Evolutionary conservation across 106 monocot species (phyloP), one percentile per base, ranked within the genome.

Genomic region (Hemerocallis citrina): DNA sequence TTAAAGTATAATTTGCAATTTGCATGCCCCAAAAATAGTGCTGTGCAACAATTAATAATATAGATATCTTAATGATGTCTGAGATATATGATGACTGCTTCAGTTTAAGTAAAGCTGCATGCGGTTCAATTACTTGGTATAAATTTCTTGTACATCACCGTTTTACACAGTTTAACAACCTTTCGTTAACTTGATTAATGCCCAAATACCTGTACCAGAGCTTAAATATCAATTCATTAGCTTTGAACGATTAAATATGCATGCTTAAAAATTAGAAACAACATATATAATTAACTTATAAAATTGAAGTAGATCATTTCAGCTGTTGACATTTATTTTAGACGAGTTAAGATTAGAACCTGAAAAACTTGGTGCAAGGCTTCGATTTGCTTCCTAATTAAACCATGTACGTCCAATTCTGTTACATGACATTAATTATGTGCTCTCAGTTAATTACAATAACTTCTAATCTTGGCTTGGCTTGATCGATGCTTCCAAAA

Each of bases 321-420:
- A 66, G 59, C n/a, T n/a, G n/a, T 75, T 57, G 67, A 44, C 49
- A 68, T 78, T 76, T 60, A 70, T 78, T 46, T 85, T 82, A 66
- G 47, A 64, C 33, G 64, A 73, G 84, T 78, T 86, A 79, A 81
- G 87, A 81, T 92, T 87, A 73, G 77, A 92, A 92, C 92, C 92
- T 96, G 90, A 96, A 96, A 96, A 96, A 96, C 73, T 96, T 96
- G 75, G 83, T 96, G 90, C 95, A 96, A 64, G 95, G 95, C 90
- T 90, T 96, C 79, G 86, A 90, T 96, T 96, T 96, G 95, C 95
- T 90, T 96, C 95, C 95, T 86, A n/a, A n/a, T n/a, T n/a, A 96
- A 63, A 84, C 82, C 90, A 83, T 84, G 81, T 22, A 78, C 76
- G 66, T 92, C 92, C 83, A 30, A 55, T 77, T 83, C 92, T 92